Evolutionary conservation across 1,284 basidiomycete species (phyloP).

Genomic region (Macrocystidia cucumis): DNA sequence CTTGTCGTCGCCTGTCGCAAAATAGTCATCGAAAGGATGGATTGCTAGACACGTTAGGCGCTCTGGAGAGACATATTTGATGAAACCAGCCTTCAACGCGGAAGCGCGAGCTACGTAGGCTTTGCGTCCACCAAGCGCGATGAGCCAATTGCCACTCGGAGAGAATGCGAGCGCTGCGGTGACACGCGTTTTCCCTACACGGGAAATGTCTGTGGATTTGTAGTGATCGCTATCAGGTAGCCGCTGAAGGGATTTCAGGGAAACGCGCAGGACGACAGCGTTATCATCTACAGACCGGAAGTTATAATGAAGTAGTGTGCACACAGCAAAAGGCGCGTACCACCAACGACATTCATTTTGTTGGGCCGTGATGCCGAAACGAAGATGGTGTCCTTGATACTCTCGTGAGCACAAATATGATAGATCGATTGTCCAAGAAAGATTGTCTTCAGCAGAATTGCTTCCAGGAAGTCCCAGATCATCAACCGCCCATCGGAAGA

Average conservation of each 20-base stretch:
- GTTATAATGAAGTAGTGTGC: conserved; percentile 3
- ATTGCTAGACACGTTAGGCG: conserved; percentile 83
- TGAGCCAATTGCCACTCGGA: conserved; percentile 75
- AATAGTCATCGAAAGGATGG: conserved; percentile 88
- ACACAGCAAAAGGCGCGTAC: conserved; percentile 25
- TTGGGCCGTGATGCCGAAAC: conserved; percentile 50
- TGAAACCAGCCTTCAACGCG: conserved; percentile 61
- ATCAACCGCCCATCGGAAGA: conserved; percentile 81
- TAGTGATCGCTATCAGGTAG: no score
- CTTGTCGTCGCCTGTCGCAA: conserved; percentile 87
- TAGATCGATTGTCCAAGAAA: conserved; percentile 66
- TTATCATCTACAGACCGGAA: conserved; percentile 33
- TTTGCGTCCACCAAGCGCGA: conserved; percentile 76
- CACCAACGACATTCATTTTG: conserved; percentile 34
- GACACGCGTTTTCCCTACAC: conserved; percentile 65
- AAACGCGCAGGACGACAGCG: conserved; percentile 51
- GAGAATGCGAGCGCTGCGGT: conserved; percentile 66
- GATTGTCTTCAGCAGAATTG: conserved; percentile 70
- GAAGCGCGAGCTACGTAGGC: conserved; percentile 68
- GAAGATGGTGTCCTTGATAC: conserved; percentile 63
- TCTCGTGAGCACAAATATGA: conserved; percentile 63
- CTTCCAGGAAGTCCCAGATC: conserved; percentile 94
- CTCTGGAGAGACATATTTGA: conserved; percentile 79
- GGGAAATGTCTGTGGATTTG: conserved; percentile 37
- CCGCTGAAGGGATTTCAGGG: conserved; percentile 43